Evolutionary conservation across 2,329 filamentous ascomycete species (phyloP).

Genomic region (Monosporascus sp.): DNA sequence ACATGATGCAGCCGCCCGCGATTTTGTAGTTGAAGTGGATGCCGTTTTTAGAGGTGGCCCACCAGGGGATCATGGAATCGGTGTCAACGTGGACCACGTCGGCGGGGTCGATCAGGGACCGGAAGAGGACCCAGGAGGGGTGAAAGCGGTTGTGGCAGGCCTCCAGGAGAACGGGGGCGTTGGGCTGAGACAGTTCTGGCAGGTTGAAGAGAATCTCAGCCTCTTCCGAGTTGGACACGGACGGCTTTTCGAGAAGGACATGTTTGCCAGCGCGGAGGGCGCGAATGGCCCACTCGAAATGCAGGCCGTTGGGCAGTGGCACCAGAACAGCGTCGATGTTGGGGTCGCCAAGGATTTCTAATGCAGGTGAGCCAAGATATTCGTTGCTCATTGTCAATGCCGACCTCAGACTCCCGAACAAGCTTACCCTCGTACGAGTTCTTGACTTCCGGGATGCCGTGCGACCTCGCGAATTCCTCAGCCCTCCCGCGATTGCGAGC

Average conservation of each 20-base stretch:
- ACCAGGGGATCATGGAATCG: slow-evolving; percentile 15
- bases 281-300: slow-evolving; percentile 33
- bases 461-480: neutral
- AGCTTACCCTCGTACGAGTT: neutral
- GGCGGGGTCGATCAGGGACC: slow-evolving; percentile 22
- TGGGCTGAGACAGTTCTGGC: slow-evolving; percentile 18
- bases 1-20: slow-evolving; percentile 20
- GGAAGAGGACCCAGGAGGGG: slow-evolving; percentile 28
- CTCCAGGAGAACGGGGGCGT: slow-evolving; percentile 34
- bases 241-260: slow-evolving; percentile 41
- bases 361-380: slow-evolving; percentile 20
- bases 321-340: slow-evolving; percentile 38
- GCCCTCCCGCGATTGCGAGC: neutral
- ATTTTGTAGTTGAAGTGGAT: slow-evolving; percentile 25
- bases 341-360: slow-evolving; percentile 24
- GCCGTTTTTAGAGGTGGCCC: slow-evolving; percentile 19
- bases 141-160: slow-evolving; percentile 38
- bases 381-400: slow-evolving; percentile 30
- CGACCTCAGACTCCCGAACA: neutral
- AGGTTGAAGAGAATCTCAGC: slow-evolving; percentile 28
- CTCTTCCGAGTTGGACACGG: slow-evolving; percentile 30
- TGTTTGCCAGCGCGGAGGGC: slow-evolving; percentile 36
- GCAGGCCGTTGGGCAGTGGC: slow-evolving; percentile 27
- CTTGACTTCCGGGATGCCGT: neutral
- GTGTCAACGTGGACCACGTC: slow-evolving; percentile 21